Evolutionary conservation across 768 basidiomycete species (phyloP), one percentile per base, ranked within the genome.

Genomic region (Crepidotus variabilis): DNA sequence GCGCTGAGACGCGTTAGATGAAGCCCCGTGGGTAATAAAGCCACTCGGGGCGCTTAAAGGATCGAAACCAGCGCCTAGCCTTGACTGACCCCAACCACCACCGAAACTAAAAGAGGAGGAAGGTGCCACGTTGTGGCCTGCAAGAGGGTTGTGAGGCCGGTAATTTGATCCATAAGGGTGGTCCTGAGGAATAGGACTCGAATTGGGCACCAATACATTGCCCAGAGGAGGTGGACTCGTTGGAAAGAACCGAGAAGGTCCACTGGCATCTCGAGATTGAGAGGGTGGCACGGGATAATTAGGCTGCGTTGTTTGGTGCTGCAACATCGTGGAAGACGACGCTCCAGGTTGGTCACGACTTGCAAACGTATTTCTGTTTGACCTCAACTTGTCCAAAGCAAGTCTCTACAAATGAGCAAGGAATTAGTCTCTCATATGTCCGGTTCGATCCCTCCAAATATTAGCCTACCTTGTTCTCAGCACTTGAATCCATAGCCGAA

Each of bases 251-350:
- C 82, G 83, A 55, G 86, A 84, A 69, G 79, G 65, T 36, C 82
- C 70, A n/a, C 86, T 87, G 46, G 81, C 88, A 75, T 92, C 90
- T 63, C 89, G 82, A 57, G 88, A 88, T 74, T 92, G 90, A 35
- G 80, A 47, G 7, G 86, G 86, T 57, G 78, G 84, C 57, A 66
- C 61, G 51, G 64, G 60, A 59, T 70, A 75, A 47, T 66, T 48
- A 50, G 63, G 50, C 59, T 56, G 62, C 54, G 61, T 59, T 46
- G 65, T 59, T 47, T 64, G 51, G 34, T 63, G 62, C 34, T 61
- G 59, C 32, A 63, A 51, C 50, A 61, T 61, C 21, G 71, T 62
- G 24, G 71, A 67, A 28, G 72, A 65, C 53, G 68, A 57, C 13
- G 70, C 50, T 45, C 60, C 51, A 48, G 60, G 61, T 50, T 61